Conservation (phyloP, 805 yeast genomes). For the Spathaspora sp. region DNA sequence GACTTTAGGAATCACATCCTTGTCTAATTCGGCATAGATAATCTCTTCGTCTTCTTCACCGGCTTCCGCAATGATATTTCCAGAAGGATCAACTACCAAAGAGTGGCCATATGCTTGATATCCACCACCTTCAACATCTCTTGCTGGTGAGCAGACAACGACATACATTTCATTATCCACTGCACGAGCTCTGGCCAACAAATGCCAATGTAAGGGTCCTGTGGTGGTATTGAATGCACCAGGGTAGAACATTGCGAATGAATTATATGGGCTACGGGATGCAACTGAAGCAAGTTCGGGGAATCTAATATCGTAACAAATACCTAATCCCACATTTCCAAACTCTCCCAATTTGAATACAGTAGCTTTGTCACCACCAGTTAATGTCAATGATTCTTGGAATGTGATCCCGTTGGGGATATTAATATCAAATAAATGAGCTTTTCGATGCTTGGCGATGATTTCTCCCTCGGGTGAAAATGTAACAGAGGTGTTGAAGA, state of each 20-base stretch:
- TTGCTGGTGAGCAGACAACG: slow-evolving; percentile 83
- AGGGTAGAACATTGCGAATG: slow-evolving; percentile 77
- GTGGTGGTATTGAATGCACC: slow-evolving; percentile 84
- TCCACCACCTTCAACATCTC: slow-evolving; percentile 53
- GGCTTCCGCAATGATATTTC: slow-evolving; percentile 41
- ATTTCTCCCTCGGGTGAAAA: slow-evolving; percentile 70
- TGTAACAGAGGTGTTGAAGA: slow-evolving; percentile 71
- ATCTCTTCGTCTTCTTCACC: slow-evolving; percentile 46
- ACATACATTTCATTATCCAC: slow-evolving; percentile 73
- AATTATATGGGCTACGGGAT: slow-evolving; percentile 53
- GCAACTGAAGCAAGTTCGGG: slow-evolving; percentile 74
- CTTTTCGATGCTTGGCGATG: slow-evolving; percentile 83
- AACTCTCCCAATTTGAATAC: slow-evolving; percentile 61
- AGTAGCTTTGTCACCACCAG: slow-evolving; percentile 81
- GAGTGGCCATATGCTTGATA: slow-evolving; percentile 47
- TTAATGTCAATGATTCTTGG: slow-evolving; percentile 71
- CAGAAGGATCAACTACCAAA: slow-evolving; percentile 40
- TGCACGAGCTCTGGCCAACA: slow-evolving; percentile 69
- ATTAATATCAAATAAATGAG: slow-evolving; percentile 87
- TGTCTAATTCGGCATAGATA: slow-evolving; percentile 38
- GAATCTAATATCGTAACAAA: slow-evolving; percentile 77
- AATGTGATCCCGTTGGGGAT: slow-evolving; percentile 89
- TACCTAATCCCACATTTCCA: slow-evolving; percentile 80
- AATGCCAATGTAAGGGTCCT: slow-evolving; percentile 82
- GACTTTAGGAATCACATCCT: slow-evolving; percentile 35